Evolutionary conservation across 371 early-diverging fungal species (phyloP).

Genomic region (Mucor plumbeus): DNA sequence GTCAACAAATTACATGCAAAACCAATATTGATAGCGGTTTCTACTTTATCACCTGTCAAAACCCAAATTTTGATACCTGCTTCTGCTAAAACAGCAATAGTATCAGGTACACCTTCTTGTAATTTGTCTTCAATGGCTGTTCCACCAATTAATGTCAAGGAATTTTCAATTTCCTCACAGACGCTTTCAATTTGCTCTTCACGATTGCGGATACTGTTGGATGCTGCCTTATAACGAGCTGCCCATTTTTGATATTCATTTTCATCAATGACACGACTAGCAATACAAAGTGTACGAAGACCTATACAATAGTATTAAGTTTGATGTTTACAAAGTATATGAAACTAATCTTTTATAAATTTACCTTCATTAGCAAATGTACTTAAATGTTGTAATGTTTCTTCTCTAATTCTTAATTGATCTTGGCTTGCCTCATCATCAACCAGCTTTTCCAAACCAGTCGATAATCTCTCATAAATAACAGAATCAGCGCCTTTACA

Average conservation of each 20-base stretch:
- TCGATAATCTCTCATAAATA: conserved; percentile 65
- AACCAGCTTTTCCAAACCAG: conserved; percentile 21
- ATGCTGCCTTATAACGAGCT: conserved; percentile 76
- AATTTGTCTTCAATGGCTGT: conserved; percentile 94
- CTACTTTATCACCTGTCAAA: conserved; percentile 99
- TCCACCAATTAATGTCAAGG: conserved; percentile 76
- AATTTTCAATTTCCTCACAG: conserved; percentile 83
- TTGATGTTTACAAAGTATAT: background rate
- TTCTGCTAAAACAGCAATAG: conserved; percentile 83
- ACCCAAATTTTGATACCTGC: conserved; percentile 98
- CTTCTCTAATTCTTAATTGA: conserved; percentile 51
- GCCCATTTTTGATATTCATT: conserved; percentile 84
- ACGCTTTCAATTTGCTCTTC: conserved; percentile 81
- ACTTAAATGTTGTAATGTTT: conserved; percentile 48
- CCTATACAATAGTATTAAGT: conserved; percentile 53
- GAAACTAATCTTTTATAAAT: no score
- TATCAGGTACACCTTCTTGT: conserved; percentile 94
- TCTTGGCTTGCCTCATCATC: conserved; percentile 54
- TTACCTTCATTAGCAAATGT: conserved; percentile 85
- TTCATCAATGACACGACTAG: conserved; percentile 75
- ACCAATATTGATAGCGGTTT: conserved; percentile 98
- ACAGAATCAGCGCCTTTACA: conserved; percentile 86
- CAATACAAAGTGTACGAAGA: conserved; percentile 89
- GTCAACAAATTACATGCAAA: conserved; percentile 83
- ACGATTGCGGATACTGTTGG: conserved; percentile 81